Base-by-base conservation (phyloP, 2,329 filamentous ascomycete species). In the Metarhizium rileyi region DNA sequence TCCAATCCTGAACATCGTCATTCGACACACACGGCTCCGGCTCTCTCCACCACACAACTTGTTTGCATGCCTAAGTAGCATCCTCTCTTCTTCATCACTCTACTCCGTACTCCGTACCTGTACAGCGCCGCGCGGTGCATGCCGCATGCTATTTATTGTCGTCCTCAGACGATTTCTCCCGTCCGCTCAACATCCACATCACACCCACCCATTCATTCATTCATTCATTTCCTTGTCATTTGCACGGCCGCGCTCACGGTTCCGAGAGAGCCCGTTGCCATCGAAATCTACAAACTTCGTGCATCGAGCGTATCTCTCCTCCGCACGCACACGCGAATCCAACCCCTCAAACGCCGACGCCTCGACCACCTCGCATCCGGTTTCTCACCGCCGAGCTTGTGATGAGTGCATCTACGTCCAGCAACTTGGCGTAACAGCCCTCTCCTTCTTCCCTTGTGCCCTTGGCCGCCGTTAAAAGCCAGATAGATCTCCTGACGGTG, bases 361-460 rank as follows among this genome's bases (percentile, higher is more conserved):
- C 27, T 50, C 33, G 25, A 41, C 23, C 40, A 33, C 40, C 22
- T 33, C 12, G 20, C 38, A 14, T 14, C 38, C 20, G 40, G 20
- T 35, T 44, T 50, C 44, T 47, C 50, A 41, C 47, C 33, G 25
- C 44, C 16, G 28, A 44, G 48, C 42, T 43, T 45, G 51, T 50
- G 41, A 52, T 50, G 51, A 52, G 35, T 44, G 25, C 23, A 27
- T 41, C 33, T 20, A 46, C 41, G 14, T 36, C 30, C 36, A 28
- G 22, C 33, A 46, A n/a, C 28, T 44, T 18, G 40, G 50, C 47
- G 48, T 46, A 26, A 27, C 48, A 48, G 48, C 51, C 44, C 45
- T 33, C 22, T 40, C 35, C 26, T 16, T 20, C 27, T n/a, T 47
- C 16, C 7, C 12, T 25, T 16, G 16, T 42, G 30, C 5, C 36